Evolutionary conservation across 495 filamentous ascomycete species (phyloP).

Genomic region (Penicillium simplicissimum): DNA sequence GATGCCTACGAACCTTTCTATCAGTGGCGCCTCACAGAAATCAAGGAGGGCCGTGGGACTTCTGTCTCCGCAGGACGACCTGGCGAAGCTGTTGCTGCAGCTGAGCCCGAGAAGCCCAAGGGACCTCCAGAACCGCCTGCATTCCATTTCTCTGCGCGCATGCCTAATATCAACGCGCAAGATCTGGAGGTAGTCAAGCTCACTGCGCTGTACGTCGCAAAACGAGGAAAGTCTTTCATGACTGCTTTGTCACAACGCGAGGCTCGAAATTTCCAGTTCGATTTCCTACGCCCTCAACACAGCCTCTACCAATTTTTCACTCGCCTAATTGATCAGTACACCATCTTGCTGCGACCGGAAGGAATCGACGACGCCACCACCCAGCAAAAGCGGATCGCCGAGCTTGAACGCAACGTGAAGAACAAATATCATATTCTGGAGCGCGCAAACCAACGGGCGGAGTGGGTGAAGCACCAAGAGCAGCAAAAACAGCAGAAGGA

Average conservation of each 20-base stretch:
- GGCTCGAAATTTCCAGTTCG: conserved; percentile 90
- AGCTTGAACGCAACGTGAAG: conserved; percentile 73
- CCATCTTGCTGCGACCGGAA: conserved; percentile 67
- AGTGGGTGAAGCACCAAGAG: conserved; percentile 83
- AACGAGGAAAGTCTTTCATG: conserved; percentile 87
- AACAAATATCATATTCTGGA: conserved; percentile 80
- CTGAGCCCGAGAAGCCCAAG: conserved; percentile 66
- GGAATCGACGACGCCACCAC: conserved; percentile 69
- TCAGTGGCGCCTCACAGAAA: conserved; percentile 83
- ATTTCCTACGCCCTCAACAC: conserved; percentile 94
- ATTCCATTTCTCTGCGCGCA: conserved; percentile 92
- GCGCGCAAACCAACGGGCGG: conserved; percentile 78
- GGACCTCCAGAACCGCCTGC: conserved; percentile 86
- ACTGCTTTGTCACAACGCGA: conserved; percentile 85
- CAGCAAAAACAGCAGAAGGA: conserved; percentile 87
- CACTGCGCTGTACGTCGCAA: conserved; percentile 88
- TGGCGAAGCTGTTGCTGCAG: conserved; percentile 57
- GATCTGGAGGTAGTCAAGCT: conserved; percentile 91
- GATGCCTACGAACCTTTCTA: conserved; percentile 91
- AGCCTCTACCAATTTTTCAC: conserved; percentile 94
- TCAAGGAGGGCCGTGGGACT: conserved; percentile 79
- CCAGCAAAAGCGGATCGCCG: conserved; percentile 67
- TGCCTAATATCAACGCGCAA: conserved; percentile 95
- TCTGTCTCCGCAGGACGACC: conserved; percentile 74
- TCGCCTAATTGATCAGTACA: conserved; percentile 89